phyloP scores from a whole-genome alignment of 495 filamentous ascomycete genomes.

The Neurospora tetrasperma region DNA sequence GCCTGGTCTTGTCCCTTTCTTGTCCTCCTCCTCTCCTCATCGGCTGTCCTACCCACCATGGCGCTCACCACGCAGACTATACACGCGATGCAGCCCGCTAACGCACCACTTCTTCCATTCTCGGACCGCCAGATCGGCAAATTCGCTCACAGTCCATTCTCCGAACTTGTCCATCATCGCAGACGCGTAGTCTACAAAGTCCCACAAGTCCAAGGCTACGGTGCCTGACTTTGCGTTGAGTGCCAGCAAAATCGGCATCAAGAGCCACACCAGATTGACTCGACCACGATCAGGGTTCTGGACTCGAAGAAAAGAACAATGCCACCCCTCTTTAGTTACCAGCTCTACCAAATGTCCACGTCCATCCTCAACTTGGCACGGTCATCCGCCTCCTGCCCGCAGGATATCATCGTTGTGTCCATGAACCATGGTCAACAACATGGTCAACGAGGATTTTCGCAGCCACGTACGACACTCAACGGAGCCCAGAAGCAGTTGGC shows the following conservation, averaged over 20 bases:
- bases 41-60: not conserved
- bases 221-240: not conserved
- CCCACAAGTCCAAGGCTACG: not conserved
- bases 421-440: not conserved
- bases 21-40: not conserved
- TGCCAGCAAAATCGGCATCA: not conserved
- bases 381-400: not conserved
- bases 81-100: not conserved
- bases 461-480: not conserved
- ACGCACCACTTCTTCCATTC: not conserved
- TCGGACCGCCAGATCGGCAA: not conserved
- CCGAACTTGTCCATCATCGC: not conserved
- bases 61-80: not conserved
- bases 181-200: not conserved
- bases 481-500: not conserved
- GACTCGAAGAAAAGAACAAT: not conserved
- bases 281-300: not conserved
- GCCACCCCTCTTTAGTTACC: not conserved
- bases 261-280: not conserved
- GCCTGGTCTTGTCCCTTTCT: not conserved
- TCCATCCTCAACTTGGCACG: not conserved
- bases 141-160: not conserved
- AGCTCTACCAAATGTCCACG: not conserved
- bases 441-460: not conserved
- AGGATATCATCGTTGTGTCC: not conserved